Evolutionary conservation across 78 protist species (phyloP).

Genomic region (Pirum gemmata): DNA sequence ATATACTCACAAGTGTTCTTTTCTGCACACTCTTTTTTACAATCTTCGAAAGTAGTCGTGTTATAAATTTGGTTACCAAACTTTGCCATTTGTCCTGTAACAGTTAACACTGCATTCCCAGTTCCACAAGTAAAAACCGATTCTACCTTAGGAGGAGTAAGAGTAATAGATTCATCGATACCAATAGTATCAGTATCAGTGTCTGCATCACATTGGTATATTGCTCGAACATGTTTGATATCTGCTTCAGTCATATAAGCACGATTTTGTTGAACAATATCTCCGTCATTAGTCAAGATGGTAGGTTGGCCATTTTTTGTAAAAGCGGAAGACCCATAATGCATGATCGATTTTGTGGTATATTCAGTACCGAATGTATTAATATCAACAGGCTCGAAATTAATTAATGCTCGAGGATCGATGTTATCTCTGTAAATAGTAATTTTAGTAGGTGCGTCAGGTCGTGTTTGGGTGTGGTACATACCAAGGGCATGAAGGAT

Average conservation of each 20-base stretch:
- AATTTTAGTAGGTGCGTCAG: neutral
- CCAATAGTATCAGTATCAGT: no score
- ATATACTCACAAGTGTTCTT: no score
- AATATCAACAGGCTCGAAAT: neutral
- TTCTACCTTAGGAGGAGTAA: no score
- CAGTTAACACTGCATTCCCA: no score
- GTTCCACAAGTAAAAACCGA: no score
- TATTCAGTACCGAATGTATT: neutral
- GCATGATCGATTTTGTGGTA: neutral
- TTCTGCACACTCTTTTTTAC: no score
- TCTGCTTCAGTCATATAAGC: neutral
- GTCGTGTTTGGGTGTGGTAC: conserved; percentile 13
- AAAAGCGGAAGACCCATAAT: conserved; percentile 3
- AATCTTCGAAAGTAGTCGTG: no score
- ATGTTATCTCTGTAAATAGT: neutral
- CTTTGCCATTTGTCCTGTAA: no score
- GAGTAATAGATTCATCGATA: no score
- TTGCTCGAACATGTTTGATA: neutral
- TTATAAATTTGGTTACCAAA: no score
- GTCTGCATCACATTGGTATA: neutral
- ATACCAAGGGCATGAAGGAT: neutral
- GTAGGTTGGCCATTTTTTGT: neutral
- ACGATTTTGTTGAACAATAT: neutral
- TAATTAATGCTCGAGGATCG: neutral
- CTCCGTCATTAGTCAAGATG: neutral